Base-by-base conservation (phyloP, 202 grass and related monocot species). In the Schoenoplectus tabernaemontani region DNA sequence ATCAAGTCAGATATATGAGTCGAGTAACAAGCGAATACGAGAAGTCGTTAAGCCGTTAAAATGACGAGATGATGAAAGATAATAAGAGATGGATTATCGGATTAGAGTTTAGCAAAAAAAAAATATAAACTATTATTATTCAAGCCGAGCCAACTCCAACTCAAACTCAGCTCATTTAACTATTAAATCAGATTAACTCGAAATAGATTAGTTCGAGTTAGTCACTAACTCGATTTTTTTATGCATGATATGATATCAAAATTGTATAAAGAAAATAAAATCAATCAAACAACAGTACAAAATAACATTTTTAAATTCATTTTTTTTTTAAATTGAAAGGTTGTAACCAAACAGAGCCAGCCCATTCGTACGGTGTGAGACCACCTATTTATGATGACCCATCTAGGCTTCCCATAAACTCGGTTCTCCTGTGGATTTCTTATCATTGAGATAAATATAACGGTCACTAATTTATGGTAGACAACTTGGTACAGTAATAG, bases 331-430 rank as follows among this genome's bases (percentile, higher is more conserved):
- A 65, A 61, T 30, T 39, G 32, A 82, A 69, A 70, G 43, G 28
- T 32, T 67, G 20, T 61, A 78, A 36, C 10, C 3, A 80, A 65
- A 47, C 43, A 48, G 24, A 30, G 77, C 77, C 77, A 80, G 77
- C 59, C 77, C 59, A 80, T 80, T 64, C 28, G 77, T 19, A 80
- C 64, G 77, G 77, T 79, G 77, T 79, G n/a, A n/a, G 57, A 48
- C 59, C 41, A 47, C 15, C 38, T 57, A 63, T 63, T 60, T 63
- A 63, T 17, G n/a, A 63, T 32, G 28, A 58, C 19, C 51, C 81
- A 83, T 33, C 81, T 58, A 83, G 58, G 47, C 43, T 83, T 61
- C 68, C 30, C 22, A 16, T 15, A 7, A 51, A 12, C 7, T 24
- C 2, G 9, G 77, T 62, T 79, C 38, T 62, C 30, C 0, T 64